These are phyloP conservation scores for Aspergillus persii DNA, from an alignment of 2,329 filamentous ascomycete species.

Conservation along the genomic window DNA sequence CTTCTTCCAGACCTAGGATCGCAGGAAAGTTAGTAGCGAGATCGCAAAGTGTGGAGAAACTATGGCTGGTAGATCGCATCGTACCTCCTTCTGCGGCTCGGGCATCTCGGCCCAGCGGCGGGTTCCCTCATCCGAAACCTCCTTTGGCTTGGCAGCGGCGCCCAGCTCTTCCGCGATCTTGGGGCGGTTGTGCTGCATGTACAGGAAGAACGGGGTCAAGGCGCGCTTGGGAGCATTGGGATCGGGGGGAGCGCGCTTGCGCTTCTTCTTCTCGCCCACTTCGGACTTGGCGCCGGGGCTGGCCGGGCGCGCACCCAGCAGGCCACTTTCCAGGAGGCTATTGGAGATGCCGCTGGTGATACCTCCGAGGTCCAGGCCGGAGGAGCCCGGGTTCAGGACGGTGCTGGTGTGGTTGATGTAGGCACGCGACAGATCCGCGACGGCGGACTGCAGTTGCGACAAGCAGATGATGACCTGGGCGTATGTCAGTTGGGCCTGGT, in stretches of 20 bases:
- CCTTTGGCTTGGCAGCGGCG: constrained; percentile 73
- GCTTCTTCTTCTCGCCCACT: constrained; percentile 74
- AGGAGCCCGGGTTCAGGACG: constrained; percentile 63
- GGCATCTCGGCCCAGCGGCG: constrained; percentile 79
- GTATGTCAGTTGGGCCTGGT: constrained; percentile 25
- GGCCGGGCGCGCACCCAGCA: constrained; percentile 37
- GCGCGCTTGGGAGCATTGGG: constrained; percentile 94
- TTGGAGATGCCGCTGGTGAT: constrained; percentile 39
- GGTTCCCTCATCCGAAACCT: constrained; percentile 83
- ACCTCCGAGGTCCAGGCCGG: constrained; percentile 53
- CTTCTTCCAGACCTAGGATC: constrained; percentile 52
- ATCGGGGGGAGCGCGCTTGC: constrained; percentile 82
- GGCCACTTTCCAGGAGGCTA: constrained; percentile 45
- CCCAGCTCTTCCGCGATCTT: constrained; percentile 79
- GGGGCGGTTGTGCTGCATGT: constrained; percentile 81
- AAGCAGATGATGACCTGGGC: constrained; percentile 72
- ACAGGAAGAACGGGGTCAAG: constrained; percentile 91
- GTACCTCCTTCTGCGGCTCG: constrained; percentile 67
- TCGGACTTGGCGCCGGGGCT: constrained; percentile 43
- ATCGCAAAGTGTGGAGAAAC: too few species aligned
- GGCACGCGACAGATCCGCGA: constrained; percentile 75
- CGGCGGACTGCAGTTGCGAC: constrained; percentile 72
- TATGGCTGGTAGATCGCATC: too few species aligned
- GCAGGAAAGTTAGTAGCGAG: too few species aligned
- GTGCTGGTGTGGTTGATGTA: constrained; percentile 88